Base-by-base conservation (phyloP, 306 rosid genomes). In the Vachellia pachyceras region DNA sequence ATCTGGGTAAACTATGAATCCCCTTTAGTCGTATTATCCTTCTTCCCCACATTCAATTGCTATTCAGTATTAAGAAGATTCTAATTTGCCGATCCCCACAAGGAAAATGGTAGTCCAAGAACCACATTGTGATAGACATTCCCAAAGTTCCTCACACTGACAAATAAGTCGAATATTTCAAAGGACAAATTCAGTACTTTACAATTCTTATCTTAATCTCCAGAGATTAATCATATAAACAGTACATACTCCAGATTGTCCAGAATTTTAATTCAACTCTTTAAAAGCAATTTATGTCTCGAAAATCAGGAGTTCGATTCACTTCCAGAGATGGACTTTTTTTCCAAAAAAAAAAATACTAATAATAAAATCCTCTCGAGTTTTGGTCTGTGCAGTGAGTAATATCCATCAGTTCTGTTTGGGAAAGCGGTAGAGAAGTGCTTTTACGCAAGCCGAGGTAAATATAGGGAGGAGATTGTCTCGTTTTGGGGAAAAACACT, bases 121-220 rank as follows among this genome's bases (percentile, higher is more conserved):
- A 73, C 17, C 18, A 35, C 45, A 50, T 44, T 44, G 11, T 23
- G 8, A 69, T 22, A 52, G 23, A 18, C 63, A 5, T 60, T 36
- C 36, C 18, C 5, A 33, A 49, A 33, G 77, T 37, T 49, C n/a
- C 55, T 73, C 35, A n/a, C 41, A 52, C 65, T 3, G n/a, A 73
- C 33, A 52, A 35, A 18, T 5, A 33, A 23, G 17, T 29, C 3
- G 22, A 1, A 47, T 29, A 47, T 46, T 71, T 7, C 8, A 4
- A 72, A 72, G 46, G 46, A 23, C 63, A 72, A 49, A 72, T 49
- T 35, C 77, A 72, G 64, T 72, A 45, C 33, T 25, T 29, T 14
- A 46, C 23, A 49, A 12, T 17, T 18, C 18, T 50, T 50, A 50
- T 50, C 57, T 22, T 47, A 49, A 71, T 23, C 60, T 25, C 25